phyloP scores from a whole-genome alignment of 805 yeast genomes.

The Zygosaccharomyces siamensis region DNA sequence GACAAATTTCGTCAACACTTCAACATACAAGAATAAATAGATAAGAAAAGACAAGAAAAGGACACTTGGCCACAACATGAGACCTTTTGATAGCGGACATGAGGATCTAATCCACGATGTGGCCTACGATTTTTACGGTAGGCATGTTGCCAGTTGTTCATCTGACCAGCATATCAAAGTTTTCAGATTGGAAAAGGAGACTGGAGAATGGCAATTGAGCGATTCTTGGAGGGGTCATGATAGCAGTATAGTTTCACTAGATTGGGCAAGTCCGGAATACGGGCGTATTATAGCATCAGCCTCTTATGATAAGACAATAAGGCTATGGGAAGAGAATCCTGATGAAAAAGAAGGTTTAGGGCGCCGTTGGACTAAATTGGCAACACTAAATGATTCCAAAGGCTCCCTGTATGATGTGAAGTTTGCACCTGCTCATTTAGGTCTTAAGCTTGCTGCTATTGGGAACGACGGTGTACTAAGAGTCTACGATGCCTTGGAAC shows the following conservation, averaged over 20 bases:
- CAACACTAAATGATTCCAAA: conserved; percentile 76
- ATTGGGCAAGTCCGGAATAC: conserved; percentile 94
- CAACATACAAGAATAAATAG: not conserved
- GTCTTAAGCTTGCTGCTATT: conserved; percentile 76
- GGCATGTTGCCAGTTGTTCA: conserved; percentile 88
- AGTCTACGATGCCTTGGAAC: conserved; percentile 83
- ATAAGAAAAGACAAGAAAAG: conserved; percentile 1
- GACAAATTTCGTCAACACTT: not conserved
- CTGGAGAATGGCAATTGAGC: conserved; percentile 73
- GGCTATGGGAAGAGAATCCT: conserved; percentile 85
- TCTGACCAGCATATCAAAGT: conserved; percentile 92
- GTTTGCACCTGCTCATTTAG: conserved; percentile 81
- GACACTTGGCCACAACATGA: conserved; percentile 33
- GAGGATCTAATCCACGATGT: conserved; percentile 90
- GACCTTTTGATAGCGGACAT: conserved; percentile 84
- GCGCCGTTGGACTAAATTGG: conserved; percentile 71
- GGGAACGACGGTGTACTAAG: conserved; percentile 86
- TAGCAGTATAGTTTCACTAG: conserved; percentile 71
- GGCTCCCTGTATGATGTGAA: conserved; percentile 89
- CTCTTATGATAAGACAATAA: conserved; percentile 83
- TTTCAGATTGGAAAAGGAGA: conserved; percentile 64
- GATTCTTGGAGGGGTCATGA: conserved; percentile 97
- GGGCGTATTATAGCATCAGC: conserved; percentile 84
- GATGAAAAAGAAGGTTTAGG: conserved; percentile 76
- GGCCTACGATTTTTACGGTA: conserved; percentile 89